phyloP scores from a whole-genome alignment of 2,329 filamentous ascomycete species.

The Sporothrix globosa region DNA sequence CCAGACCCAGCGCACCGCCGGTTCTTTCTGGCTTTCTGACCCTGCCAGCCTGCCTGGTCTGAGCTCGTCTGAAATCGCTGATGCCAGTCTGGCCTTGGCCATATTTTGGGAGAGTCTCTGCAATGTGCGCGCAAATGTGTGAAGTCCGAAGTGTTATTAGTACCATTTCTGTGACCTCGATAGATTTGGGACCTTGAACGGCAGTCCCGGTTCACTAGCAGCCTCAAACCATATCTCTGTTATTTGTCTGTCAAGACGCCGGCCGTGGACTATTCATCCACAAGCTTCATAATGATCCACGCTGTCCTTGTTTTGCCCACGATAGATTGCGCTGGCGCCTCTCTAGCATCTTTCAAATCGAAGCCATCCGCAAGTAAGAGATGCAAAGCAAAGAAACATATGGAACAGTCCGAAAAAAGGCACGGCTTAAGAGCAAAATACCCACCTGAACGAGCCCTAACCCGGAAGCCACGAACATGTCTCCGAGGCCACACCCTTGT shows the following conservation, averaged over 20 bases:
- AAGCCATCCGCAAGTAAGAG: not conserved
- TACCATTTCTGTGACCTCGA: not conserved
- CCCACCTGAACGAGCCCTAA: not conserved
- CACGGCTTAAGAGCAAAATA: not conserved
- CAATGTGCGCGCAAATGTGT: not conserved
- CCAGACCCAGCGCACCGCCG: not conserved
- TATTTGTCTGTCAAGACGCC: not conserved
- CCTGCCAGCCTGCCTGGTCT: not conserved
- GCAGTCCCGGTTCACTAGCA: too few species aligned
- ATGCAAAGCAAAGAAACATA: not conserved
- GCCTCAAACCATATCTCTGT: not conserved
- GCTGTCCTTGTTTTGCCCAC: not conserved
- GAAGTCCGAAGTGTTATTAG: not conserved
- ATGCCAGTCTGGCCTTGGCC: not conserved
- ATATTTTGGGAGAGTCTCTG: too few species aligned
- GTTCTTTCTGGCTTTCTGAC: constrained; percentile 3
- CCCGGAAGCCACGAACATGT: not conserved
- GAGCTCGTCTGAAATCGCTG: not conserved
- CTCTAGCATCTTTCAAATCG: not conserved
- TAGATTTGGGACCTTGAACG: too few species aligned
- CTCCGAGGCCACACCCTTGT: not conserved
- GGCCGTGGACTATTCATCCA: not conserved
- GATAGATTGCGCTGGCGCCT: not conserved
- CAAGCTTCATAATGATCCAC: not conserved
- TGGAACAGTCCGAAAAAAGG: not conserved